Base-by-base conservation (phyloP, 2,329 filamentous ascomycete genomes). In the Penicillium oxalicum region DNA sequence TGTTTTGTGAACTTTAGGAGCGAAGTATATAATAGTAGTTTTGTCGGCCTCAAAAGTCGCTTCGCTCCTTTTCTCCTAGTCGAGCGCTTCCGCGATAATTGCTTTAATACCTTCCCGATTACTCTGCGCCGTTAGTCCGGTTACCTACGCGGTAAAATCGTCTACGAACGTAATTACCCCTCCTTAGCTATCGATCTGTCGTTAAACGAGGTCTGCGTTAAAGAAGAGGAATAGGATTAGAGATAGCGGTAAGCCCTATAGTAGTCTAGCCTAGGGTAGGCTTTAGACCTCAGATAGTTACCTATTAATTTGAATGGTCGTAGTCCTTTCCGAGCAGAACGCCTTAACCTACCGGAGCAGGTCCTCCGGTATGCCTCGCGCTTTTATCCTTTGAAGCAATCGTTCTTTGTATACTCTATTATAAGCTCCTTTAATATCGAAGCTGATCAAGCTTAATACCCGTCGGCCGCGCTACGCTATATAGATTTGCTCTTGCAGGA, bases 361-460 rank as follows among this genome's bases (percentile, higher is more conserved):
- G 1, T 1, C 47, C 9, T 54, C 48, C 13, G 57, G 64, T 46
- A 68, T 62, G 12, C 60, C 52, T 54, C 61, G 48, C 27, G 54
- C 53, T 53, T 56, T 58, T 29, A 71, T 58, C 44, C 67, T 66
- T 37, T 66, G 52, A 28, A 69, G 34, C 27, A 69, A 45, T 54
- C 64, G 47, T 38, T 68, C 60, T 47, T 68, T 69, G 25, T 52
- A 68, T 0, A 57, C 66, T 11, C 70, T 58, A 41, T 74, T 73
- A 48, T 70, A 73, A 43, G 66, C 69, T n/a, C 68, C 67, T 52
- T 73, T 71, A 1, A 73, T 57, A 54, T 73, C 64, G 42, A 72
- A 72, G 45, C 61, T 67, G 39, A 53, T 50, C 34, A 55, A 6
- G 12, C 50, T 53, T 28, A 55, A 18, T 12, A 55, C 47, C 34